A percentile compares a stretch with the other conserved stretches of the same genome.
These are phyloP conservation scores for Erysimum cheiri DNA, from an alignment of 441 rosid genomes.

Conservation along the genomic window DNA sequence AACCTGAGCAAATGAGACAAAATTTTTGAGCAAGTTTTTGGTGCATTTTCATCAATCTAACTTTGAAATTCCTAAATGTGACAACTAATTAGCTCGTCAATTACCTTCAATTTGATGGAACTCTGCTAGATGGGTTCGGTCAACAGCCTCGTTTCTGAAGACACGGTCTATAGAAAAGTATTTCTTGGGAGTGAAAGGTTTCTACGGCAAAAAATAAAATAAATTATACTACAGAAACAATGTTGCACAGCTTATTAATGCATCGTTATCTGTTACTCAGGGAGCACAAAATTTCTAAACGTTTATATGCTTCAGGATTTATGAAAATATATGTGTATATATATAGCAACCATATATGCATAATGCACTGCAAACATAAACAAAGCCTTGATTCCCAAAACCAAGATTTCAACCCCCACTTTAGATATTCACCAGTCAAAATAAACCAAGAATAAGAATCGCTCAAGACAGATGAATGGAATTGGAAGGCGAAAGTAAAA, in stretches of 20 bases:
- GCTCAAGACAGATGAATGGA: background rate
- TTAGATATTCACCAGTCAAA: too few relatives aligned
- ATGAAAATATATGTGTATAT: too few relatives aligned
- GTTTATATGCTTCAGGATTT: too few relatives aligned
- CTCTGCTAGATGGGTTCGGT: conserved; percentile 93
- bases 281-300: too few relatives aligned
- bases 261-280: too few relatives aligned
- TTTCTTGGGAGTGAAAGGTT: conserved; percentile 76
- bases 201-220: conserved; percentile 44
- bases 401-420: too few relatives aligned
- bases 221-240: background rate
- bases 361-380: too few relatives aligned
- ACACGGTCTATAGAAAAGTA: conserved; percentile 96
- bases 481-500: conserved; percentile 11
- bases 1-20: conserved; percentile 61
- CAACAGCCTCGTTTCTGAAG: conserved; percentile 97
- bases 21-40: background rate
- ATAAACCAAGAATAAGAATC: too few relatives aligned
- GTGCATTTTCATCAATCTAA: conserved; percentile 11
- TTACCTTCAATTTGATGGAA: conserved; percentile 98
- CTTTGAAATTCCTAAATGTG: background rate
- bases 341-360: too few relatives aligned
- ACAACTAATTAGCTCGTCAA: conserved; percentile 11
- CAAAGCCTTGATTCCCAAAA: too few relatives aligned
- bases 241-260: background rate